These are phyloP conservation scores for Tolypocladium ophioglossoides DNA, from an alignment of 2,329 filamentous ascomycete species.

Conservation along the genomic window DNA sequence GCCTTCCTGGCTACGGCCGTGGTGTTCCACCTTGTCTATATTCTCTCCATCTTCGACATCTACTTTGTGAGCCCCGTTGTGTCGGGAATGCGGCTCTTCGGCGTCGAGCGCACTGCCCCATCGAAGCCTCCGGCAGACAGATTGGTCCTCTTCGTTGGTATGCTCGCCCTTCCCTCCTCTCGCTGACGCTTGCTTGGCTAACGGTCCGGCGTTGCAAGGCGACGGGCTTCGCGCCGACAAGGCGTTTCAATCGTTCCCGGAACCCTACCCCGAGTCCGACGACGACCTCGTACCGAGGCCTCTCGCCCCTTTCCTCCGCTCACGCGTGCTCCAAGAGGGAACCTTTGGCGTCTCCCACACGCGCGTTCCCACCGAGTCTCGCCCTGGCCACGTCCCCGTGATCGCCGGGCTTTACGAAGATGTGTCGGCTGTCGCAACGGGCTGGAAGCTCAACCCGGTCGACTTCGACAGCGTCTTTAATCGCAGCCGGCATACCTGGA, in stretches of 20 bases:
- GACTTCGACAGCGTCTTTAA: slow-evolving; percentile 99
- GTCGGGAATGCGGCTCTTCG: slow-evolving; percentile 80
- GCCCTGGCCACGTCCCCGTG: slow-evolving; percentile 90
- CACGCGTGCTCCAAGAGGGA: slow-evolving; percentile 75
- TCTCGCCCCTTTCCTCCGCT: slow-evolving; percentile 84
- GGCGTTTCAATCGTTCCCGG: slow-evolving; percentile 85
- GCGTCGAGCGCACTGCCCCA: slow-evolving; percentile 48
- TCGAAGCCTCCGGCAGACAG: slow-evolving; percentile 73
- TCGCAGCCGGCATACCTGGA: slow-evolving; percentile 92
- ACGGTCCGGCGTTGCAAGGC: slow-evolving; percentile 31
- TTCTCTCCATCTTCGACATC: slow-evolving; percentile 94
- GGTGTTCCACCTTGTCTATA: slow-evolving; percentile 87
- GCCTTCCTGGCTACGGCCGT: slow-evolving; percentile 83
- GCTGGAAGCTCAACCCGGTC: slow-evolving; percentile 97
- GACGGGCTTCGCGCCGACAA: slow-evolving; percentile 96
- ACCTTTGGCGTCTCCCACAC: slow-evolving; percentile 98
- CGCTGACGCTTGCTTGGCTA: neutral
- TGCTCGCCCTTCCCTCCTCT: slow-evolving; percentile 3
- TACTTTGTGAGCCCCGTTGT: slow-evolving; percentile 98
- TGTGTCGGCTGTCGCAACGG: slow-evolving; percentile 92
- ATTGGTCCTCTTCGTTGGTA: slow-evolving; percentile 87
- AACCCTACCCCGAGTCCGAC: slow-evolving; percentile 63
- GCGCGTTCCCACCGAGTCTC: slow-evolving; percentile 89
- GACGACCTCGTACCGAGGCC: slow-evolving; percentile 63
- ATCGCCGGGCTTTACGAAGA: slow-evolving; percentile 97